Evolutionary conservation across 2,329 filamentous ascomycete species (phyloP).

Genomic region (Aspergillus caelatus): DNA sequence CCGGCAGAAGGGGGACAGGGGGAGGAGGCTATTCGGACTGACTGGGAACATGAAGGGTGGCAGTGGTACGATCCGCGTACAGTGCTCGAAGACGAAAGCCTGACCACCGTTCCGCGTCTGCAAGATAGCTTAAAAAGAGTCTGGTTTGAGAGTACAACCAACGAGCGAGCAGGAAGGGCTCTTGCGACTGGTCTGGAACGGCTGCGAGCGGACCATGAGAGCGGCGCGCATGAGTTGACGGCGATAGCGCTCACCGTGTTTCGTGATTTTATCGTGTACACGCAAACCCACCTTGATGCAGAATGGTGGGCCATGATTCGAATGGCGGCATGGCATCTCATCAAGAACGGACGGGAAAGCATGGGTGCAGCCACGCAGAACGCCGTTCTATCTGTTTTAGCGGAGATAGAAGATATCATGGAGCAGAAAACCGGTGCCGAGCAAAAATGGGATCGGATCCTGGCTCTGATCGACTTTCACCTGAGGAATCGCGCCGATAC

Average conservation of each 20-base stretch:
- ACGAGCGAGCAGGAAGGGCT: slow-evolving; percentile 47
- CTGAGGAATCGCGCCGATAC: slow-evolving; percentile 26
- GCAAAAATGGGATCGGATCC: slow-evolving; percentile 23
- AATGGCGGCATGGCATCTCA: slow-evolving; percentile 64
- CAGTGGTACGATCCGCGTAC: slow-evolving; percentile 59
- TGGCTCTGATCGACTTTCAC: slow-evolving; percentile 30
- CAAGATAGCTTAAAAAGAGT: slow-evolving; percentile 61
- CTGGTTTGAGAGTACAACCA: slow-evolving; percentile 60
- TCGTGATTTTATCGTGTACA: slow-evolving; percentile 44
- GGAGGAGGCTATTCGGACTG: slow-evolving; percentile 49
- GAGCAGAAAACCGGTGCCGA: slow-evolving; percentile 12
- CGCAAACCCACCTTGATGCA: slow-evolving; percentile 21
- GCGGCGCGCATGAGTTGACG: slow-evolving; percentile 63
- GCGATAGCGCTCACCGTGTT: slow-evolving; percentile 56
- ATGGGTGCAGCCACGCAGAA: slow-evolving; percentile 65
- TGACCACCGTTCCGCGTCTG: slow-evolving; percentile 60
- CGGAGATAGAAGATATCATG: slow-evolving; percentile 28
- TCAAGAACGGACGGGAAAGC: slow-evolving; percentile 66
- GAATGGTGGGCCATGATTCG: slow-evolving; percentile 61
- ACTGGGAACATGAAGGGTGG: slow-evolving; percentile 66
- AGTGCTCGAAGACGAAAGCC: slow-evolving; percentile 50
- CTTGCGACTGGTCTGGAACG: slow-evolving; percentile 52
- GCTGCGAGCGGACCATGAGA: slow-evolving; percentile 60
- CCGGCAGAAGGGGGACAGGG: slow-evolving; percentile 37
- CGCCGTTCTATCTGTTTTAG: slow-evolving; percentile 28